Evolutionary conservation across 768 basidiomycete genomes (phyloP), one percentile per base, ranked within the genome.

Genomic region (Russula griseocarnosa): DNA sequence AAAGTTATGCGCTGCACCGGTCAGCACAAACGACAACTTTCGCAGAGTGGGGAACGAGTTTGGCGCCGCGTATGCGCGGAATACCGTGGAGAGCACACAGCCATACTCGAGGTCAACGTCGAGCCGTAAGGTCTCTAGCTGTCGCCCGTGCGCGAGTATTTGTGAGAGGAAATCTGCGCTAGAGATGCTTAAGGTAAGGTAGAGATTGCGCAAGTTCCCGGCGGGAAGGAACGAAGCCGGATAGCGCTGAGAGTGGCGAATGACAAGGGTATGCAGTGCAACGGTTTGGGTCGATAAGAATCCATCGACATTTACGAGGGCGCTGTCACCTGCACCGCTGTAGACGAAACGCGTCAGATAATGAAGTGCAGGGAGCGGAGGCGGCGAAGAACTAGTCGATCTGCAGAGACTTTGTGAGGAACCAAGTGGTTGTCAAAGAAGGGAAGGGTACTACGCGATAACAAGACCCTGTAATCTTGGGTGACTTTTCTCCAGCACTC

Each of bases 201-300:
- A 77, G 63, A 90, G 79, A 56, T 80, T 78, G 6, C 86, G 85
- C 44, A 90, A 79, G 71, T 88, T 84, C 32, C 85, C 82, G 55
- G 87, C 77, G 24, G 81, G 81, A 58, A 88, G 75, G 36, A 74
- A 73, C 18, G 79, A 76, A 0, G 79, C 68, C 3, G 87, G 85
- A 73, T 86, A 86, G 20, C 75, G 40, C 46, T 61, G 51, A 16
- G 44, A 38, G 30, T 60, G 60, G 38, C 46, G 59, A 26, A 67
- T 49, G 14, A 57, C 53, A n/a, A 69, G 62, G 42, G 49, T 57
- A 36, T 61, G 66, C 13, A 67, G 46, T 9, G 66, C 50, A 4
- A 64, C 58, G 18, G 49, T 62, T 22, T 60, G 57, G 44, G 51
- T 34, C 18, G 56, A 47, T 42, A 79, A 78, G 69, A 86, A 80